Percentiles rank a stretch among this genome's conserved stretches.
These are phyloP conservation scores for Trypanosoma conorhini DNA, from an alignment of 208 protist genomes.

Conservation along the genomic window DNA sequence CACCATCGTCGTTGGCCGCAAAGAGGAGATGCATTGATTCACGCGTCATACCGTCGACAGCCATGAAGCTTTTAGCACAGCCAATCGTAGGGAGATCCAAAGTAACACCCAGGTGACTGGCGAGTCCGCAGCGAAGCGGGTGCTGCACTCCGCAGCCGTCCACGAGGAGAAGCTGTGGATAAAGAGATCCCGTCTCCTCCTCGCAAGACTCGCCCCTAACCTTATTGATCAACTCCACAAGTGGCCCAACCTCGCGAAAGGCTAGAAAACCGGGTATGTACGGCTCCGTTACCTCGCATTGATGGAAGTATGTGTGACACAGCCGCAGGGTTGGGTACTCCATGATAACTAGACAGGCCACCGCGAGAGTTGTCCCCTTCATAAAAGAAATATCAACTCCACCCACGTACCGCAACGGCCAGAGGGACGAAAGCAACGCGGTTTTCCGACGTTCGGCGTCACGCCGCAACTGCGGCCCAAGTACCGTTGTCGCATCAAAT, in stretches of 20 bases:
- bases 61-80: conserved; percentile 90
- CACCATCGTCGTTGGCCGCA: neutral
- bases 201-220: conserved; percentile 24
- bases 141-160: conserved; percentile 97
- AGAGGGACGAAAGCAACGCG: neutral
- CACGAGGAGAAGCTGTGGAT: conserved; percentile 91
- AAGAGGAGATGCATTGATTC: conserved; percentile 38
- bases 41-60: conserved; percentile 80
- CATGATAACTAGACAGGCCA: conserved; percentile 70
- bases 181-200: conserved; percentile 3
- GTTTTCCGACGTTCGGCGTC: neutral
- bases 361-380: conserved; percentile 45
- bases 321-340: conserved; percentile 57
- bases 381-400: conserved; percentile 86
- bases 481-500: conserved; percentile 6
- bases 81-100: conserved; percentile 92
- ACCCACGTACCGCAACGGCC: conserved; percentile 44
- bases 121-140: conserved; percentile 90
- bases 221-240: conserved; percentile 47
- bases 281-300: conserved; percentile 66
- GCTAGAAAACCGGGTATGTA: conserved; percentile 96
- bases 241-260: conserved; percentile 90
- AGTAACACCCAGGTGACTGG: conserved; percentile 94
- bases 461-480: conserved; percentile 15
- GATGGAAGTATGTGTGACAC: conserved; percentile 45